Conservation (phyloP, 2,329 filamentous ascomycete genomes). For the Trichoderma cornu-damae region DNA sequence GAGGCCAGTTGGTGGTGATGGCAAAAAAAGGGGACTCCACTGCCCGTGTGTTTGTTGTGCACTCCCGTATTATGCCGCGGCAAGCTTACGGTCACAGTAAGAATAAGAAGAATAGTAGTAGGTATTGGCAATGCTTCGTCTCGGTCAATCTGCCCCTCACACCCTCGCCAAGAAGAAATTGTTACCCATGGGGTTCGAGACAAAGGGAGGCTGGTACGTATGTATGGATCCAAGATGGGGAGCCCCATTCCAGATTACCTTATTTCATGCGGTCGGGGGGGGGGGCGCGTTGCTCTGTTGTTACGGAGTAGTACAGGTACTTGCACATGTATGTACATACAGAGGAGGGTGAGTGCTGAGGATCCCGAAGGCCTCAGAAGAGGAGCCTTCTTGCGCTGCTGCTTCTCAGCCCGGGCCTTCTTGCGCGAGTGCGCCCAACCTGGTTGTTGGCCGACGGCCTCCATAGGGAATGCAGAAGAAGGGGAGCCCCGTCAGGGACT, state of each 20-base stretch:
- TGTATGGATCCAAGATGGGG: slow-evolving; percentile 9
- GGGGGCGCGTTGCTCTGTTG: too few species aligned
- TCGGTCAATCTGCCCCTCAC: neutral
- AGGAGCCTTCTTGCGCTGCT: neutral
- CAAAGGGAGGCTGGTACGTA: neutral
- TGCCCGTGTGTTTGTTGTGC: neutral
- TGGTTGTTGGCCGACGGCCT: neutral
- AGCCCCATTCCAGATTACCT: neutral
- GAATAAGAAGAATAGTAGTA: too few species aligned
- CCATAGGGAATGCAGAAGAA: neutral
- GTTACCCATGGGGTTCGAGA: slow-evolving; percentile 3
- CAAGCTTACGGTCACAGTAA: neutral
- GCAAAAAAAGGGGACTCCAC: slow-evolving; percentile 16
- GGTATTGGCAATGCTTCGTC: neutral
- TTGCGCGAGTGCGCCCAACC: neutral
- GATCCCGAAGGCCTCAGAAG: neutral
- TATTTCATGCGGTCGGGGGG: too few species aligned
- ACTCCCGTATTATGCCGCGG: neutral
- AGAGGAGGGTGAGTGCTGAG: neutral
- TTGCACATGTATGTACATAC: neutral
- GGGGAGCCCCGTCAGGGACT: too few species aligned
- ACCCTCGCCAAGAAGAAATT: neutral
- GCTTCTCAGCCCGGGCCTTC: neutral
- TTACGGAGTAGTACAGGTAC: neutral
- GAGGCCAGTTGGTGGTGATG: slow-evolving; percentile 16